phyloP scores from a whole-genome alignment of 768 basidiomycete genomes.

The Psilocybe subaeruginosa region DNA sequence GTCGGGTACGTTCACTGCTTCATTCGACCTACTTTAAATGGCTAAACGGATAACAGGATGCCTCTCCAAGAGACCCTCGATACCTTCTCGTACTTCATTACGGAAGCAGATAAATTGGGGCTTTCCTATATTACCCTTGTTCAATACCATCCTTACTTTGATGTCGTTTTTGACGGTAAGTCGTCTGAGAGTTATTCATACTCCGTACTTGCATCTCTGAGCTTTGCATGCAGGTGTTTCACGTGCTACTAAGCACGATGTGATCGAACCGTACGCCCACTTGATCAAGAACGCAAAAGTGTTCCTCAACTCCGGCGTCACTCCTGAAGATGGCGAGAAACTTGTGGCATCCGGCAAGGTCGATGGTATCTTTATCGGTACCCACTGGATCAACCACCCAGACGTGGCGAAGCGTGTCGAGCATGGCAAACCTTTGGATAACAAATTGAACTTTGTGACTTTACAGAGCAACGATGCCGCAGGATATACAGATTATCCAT shows the following conservation, averaged over 20 bases:
- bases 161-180: slow-evolving; percentile 34
- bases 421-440: slow-evolving; percentile 36
- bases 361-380: slow-evolving; percentile 41
- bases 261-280: slow-evolving; percentile 39
- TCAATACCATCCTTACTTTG: slow-evolving; percentile 25
- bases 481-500: slow-evolving; percentile 12
- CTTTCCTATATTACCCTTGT: slow-evolving; percentile 36
- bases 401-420: slow-evolving; percentile 42
- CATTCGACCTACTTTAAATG: background rate
- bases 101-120: slow-evolving; percentile 41
- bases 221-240: slow-evolving; percentile 25
- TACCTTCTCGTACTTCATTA: slow-evolving; percentile 44
- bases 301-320: slow-evolving; percentile 39
- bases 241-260: slow-evolving; percentile 42
- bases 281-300: slow-evolving; percentile 39
- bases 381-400: slow-evolving; percentile 42
- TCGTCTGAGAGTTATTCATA: background rate
- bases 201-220: background rate
- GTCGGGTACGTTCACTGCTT: slow-evolving; percentile 32
- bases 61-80: slow-evolving; percentile 45
- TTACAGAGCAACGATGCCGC: slow-evolving; percentile 31
- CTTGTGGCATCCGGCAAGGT: slow-evolving; percentile 36
- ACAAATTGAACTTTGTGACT: slow-evolving; percentile 28
- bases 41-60: slow-evolving; percentile 32
- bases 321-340: slow-evolving; percentile 38